These are phyloP conservation scores for Colletotrichum cereale DNA, from an alignment of 2,329 filamentous ascomycete species.

Conservation along the genomic window DNA sequence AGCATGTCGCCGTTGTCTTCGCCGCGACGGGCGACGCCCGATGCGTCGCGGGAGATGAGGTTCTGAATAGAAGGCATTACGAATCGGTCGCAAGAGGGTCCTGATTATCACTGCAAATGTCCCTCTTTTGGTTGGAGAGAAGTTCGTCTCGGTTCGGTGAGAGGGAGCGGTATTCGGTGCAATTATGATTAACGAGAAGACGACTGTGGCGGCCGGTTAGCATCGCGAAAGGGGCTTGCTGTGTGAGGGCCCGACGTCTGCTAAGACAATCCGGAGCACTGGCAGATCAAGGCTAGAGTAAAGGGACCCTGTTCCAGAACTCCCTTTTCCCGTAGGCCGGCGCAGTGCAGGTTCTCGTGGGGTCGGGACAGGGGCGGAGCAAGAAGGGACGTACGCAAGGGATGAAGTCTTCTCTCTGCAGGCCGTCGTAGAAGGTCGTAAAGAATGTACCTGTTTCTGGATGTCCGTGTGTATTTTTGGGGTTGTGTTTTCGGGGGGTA, in stretches of 20 bases:
- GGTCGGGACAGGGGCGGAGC: background rate
- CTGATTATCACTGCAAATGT: constrained; percentile 24
- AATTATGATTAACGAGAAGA: constrained; percentile 34
- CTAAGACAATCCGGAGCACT: constrained; percentile 35
- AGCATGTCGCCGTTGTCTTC: constrained; percentile 71
- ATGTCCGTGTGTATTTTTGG: constrained; percentile 38
- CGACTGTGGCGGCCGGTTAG: constrained; percentile 25
- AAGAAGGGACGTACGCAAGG: constrained; percentile 36
- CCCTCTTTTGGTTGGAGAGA: constrained; percentile 19
- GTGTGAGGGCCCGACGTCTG: constrained; percentile 16
- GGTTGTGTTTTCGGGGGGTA: background rate
- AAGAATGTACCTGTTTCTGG: constrained; percentile 39
- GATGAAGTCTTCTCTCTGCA: constrained; percentile 36
- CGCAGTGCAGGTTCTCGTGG: constrained; percentile 1
- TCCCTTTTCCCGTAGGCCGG: constrained; percentile 26
- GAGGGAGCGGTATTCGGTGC: constrained; percentile 25
- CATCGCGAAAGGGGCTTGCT: constrained; percentile 22
- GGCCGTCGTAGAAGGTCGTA: constrained; percentile 33
- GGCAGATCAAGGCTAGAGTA: constrained; percentile 19
- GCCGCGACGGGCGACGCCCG: constrained; percentile 54
- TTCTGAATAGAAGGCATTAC: constrained; percentile 55
- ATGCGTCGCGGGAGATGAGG: constrained; percentile 54
- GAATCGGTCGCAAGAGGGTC: constrained; percentile 17
- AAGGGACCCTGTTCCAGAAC: constrained; percentile 18
- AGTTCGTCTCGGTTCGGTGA: constrained; percentile 1